These are phyloP conservation scores for Alternaria dauci DNA, from an alignment of 2,329 filamentous ascomycete genomes.

Conservation along the genomic window DNA sequence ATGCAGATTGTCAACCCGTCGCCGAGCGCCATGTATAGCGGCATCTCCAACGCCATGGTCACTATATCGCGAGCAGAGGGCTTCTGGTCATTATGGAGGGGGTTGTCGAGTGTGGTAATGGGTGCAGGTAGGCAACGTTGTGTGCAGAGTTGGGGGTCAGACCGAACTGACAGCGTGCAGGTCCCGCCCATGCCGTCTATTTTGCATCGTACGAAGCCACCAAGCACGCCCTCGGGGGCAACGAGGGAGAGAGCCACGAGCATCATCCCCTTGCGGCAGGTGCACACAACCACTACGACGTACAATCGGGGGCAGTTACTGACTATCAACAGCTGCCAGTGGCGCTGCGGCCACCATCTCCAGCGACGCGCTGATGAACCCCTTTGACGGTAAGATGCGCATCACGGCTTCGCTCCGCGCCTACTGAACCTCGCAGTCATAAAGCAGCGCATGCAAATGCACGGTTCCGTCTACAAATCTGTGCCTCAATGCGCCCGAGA, in stretches of 20 bases:
- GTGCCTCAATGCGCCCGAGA: constrained; percentile 86
- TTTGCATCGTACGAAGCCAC: constrained; percentile 98
- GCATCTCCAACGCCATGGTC: constrained; percentile 89
- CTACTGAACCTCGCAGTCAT: constrained; percentile 71
- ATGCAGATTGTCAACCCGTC: constrained; percentile 96
- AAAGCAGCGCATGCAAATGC: constrained; percentile 99
- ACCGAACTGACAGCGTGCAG: constrained; percentile 59
- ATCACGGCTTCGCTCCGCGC: not conserved
- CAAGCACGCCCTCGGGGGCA: constrained; percentile 95
- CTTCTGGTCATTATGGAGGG: constrained; percentile 90
- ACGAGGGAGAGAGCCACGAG: constrained; percentile 81
- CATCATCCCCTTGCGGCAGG: constrained; percentile 95
- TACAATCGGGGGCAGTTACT: constrained; percentile 36
- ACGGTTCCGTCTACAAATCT: constrained; percentile 90
- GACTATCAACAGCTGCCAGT: constrained; percentile 73
- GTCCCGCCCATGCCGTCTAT: constrained; percentile 96
- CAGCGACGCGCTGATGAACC: constrained; percentile 98
- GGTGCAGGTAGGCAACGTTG: constrained; percentile 74
- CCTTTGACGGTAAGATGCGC: constrained; percentile 82
- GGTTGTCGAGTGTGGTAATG: constrained; percentile 93
- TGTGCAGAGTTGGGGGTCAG: constrained; percentile 1
- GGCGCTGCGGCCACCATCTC: constrained; percentile 95
- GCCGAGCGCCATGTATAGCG: constrained; percentile 81
- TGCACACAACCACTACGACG: constrained; percentile 53
- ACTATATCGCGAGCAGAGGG: constrained; percentile 92